Percentiles rank a stretch among this genome's conserved stretches.
Evolutionary conservation across 305 asterid species (phyloP).

Genomic region (Rubia peregrina): DNA sequence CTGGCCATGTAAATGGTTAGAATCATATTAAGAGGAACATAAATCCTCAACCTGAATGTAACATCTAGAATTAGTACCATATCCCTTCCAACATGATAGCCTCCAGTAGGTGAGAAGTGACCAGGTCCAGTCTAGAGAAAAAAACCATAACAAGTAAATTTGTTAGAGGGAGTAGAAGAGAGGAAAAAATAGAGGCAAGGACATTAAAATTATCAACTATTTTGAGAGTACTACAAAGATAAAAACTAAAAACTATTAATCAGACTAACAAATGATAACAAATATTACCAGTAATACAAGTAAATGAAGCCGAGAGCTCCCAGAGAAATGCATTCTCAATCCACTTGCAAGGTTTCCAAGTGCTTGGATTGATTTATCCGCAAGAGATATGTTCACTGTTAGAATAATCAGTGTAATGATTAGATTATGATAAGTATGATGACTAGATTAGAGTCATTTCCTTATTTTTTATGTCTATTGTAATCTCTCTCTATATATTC

Average conservation of each 20-base stretch:
- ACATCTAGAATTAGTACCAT: constrained; percentile 37
- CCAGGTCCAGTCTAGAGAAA: constrained; percentile 54
- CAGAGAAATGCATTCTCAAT: constrained; percentile 80
- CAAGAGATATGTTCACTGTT: constrained; percentile 97
- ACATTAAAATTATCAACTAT: background rate
- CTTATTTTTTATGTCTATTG: too few relatives aligned
- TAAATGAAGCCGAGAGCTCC: constrained; percentile 72
- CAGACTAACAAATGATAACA: background rate
- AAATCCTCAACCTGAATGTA: too few relatives aligned
- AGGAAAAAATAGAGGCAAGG: constrained; percentile 5
- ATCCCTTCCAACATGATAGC: constrained; percentile 83
- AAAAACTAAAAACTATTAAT: background rate
- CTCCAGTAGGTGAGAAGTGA: constrained; percentile 97
- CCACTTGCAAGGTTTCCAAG: constrained; percentile 97
- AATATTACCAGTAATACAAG: constrained; percentile 78
- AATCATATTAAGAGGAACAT: too few relatives aligned
- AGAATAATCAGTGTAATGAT: too few relatives aligned
- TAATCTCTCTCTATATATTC: too few relatives aligned
- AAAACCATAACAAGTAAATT: constrained; percentile 1
- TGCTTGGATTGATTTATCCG: constrained; percentile 94
- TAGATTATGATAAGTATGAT: too few relatives aligned
- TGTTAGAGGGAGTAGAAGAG: constrained; percentile 12
- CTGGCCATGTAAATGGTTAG: too few relatives aligned
- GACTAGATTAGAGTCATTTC: too few relatives aligned
- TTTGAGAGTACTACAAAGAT: background rate